Base-by-base conservation (phyloP, 495 filamentous ascomycete species). In the Pyronema omphalodes region DNA sequence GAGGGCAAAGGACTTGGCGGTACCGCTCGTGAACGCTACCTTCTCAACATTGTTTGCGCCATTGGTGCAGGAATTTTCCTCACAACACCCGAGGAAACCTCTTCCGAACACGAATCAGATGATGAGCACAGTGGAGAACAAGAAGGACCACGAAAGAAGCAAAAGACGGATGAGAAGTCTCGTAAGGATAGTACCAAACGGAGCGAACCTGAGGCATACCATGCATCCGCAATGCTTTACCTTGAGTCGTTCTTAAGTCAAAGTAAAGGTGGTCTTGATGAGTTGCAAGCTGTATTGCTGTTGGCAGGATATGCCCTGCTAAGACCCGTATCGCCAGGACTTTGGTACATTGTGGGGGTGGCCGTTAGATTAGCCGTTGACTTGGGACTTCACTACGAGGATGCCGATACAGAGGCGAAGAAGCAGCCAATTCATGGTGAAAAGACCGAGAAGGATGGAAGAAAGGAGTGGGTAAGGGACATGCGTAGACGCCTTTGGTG, bases 281-380 rank as follows among this genome's bases (percentile, higher is more conserved):
- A 94, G 66, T 72, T 96, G 40, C 89, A 96, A 64, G 86, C 86
- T 33, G 88, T 95, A 6, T 70, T 96, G 48, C 71, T 96, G 36
- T 71, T 96, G 44, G 89, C 89, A 35, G 85, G 86, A 40, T 94
- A 95, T 72, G 89, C 89, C 1, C 69, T 96, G 40, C 72, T 96
- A 57, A 74, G 89, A 57, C 89, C 89, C 2, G 86, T 96, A 46
- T 85, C 89, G 3, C 89, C 89, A 0, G 89, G 89, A 44, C 69
- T 96, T 29, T 96, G 89, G 89, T 96, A 96, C 66, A 96, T 96
- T 51, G 82, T 93, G 48, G 89, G 89, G 9, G 88, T 94, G 34
- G 89, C 89, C 2, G 82, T 88, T 57, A 81, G 89, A 56, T 64
- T 95, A 36, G 89, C 84, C 9, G 85, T 95, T 43, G 89, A 96